Percentiles rank a stretch among this genome's conserved stretches.
Conservation (phyloP, 176 grass and related monocot genomes). For the Oryza meridionalis region DNA sequence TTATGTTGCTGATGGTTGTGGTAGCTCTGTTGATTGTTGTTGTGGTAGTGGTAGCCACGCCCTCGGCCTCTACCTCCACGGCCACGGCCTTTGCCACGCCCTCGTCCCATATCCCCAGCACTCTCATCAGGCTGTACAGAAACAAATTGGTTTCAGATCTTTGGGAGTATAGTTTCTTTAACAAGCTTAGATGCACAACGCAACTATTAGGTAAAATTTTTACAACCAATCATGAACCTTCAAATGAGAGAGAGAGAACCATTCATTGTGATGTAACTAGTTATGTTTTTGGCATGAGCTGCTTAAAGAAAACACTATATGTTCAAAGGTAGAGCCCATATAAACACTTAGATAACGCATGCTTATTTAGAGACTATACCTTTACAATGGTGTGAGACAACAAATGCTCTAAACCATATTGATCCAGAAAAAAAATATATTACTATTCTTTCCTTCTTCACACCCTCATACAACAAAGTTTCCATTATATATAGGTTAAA, state of each 20-base stretch:
- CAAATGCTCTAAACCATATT: too few relatives aligned
- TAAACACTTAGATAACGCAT: too few relatives aligned
- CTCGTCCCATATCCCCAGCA: slow-evolving; percentile 46
- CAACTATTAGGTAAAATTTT: neutral
- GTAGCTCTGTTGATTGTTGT: slow-evolving; percentile 56
- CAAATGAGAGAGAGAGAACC: neutral
- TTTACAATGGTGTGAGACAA: too few relatives aligned
- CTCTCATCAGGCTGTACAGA: slow-evolving; percentile 66
- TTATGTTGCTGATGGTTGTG: slow-evolving; percentile 46
- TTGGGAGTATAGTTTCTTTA: slow-evolving; percentile 3
- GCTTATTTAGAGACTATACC: too few relatives aligned
- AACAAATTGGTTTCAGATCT: slow-evolving; percentile 22
- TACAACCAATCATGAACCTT: neutral
- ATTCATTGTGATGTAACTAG: neutral
- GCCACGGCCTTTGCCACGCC: slow-evolving; percentile 56
- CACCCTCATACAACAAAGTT: too few relatives aligned
- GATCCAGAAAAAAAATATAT: too few relatives aligned
- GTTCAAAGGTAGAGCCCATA: too few relatives aligned
- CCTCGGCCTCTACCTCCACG: slow-evolving; percentile 62
- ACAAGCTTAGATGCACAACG: neutral
- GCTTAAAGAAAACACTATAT: slow-evolving; percentile 19
- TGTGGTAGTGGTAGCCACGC: slow-evolving; percentile 57
- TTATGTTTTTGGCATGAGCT: slow-evolving; percentile 11
- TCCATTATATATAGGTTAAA: too few relatives aligned
- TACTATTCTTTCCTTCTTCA: too few relatives aligned